Evolutionary conservation across 306 rosid genomes (phyloP).

Genomic region (Inga oerstediana): DNA sequence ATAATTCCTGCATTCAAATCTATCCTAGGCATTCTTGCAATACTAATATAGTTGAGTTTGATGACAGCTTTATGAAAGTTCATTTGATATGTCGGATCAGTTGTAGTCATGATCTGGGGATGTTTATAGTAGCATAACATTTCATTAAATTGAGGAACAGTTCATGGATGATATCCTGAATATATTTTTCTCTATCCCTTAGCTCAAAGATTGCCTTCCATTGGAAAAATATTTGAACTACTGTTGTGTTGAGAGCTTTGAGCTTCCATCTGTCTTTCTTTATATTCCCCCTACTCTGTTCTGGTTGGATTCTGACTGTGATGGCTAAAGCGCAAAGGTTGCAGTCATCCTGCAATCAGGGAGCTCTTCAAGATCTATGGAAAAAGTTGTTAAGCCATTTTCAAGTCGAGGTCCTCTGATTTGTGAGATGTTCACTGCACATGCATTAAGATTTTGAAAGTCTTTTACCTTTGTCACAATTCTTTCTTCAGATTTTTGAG

Average conservation of each 20-base stretch:
- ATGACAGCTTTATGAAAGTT: conserved; percentile 18
- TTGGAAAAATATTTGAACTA: background rate
- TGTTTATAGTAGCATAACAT: conserved; percentile 7
- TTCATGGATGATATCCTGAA: conserved; percentile 10
- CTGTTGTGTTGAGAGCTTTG: background rate
- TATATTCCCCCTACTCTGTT: conserved; percentile 18
- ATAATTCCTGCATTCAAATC: conserved; percentile 29
- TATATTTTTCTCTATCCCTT: background rate
- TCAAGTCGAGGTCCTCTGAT: conserved; percentile 6
- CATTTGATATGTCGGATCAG: conserved; percentile 13
- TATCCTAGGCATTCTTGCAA: background rate
- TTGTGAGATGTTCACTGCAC: conserved; percentile 7
- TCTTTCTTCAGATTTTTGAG: conserved; percentile 9
- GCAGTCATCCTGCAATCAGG: conserved; percentile 22
- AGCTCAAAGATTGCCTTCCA: conserved; percentile 18
- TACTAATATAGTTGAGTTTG: conserved; percentile 14
- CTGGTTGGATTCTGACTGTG: conserved; percentile 23
- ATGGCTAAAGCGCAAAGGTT: conserved; percentile 13
- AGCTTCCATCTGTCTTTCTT: conserved; percentile 2
- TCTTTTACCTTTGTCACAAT: background rate
- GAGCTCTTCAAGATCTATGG: conserved; percentile 26
- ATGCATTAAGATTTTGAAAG: conserved; percentile 6
- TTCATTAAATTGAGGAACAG: background rate
- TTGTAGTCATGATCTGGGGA: conserved; percentile 16
- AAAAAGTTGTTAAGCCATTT: conserved; percentile 33